Evolutionary conservation across 1,139 yeast species (phyloP).

Genomic region (Kurtzmaniella natalensis): DNA sequence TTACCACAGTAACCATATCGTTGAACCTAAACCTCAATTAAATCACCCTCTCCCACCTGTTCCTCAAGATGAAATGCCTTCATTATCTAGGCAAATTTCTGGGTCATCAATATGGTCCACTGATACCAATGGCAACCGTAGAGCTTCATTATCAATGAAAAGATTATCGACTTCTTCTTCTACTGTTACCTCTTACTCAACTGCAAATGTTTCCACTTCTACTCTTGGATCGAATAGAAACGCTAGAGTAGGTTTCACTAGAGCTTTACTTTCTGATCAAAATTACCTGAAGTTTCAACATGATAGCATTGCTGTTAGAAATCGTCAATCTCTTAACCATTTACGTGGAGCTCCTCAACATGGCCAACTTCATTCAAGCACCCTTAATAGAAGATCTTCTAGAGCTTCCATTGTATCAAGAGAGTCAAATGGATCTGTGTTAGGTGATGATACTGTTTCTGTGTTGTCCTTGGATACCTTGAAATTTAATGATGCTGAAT

Average conservation of each 20-base stretch:
- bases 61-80: constrained; percentile 10
- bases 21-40: constrained; percentile 6
- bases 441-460: constrained; percentile 35
- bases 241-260: constrained; percentile 38
- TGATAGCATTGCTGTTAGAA: constrained; percentile 15
- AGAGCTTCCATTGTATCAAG: constrained; percentile 33
- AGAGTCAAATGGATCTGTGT: constrained; percentile 18
- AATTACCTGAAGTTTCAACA: constrained; percentile 19
- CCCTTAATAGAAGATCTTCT: constrained; percentile 30
- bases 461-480: constrained; percentile 34
- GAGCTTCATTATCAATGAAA: constrained; percentile 27
- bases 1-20: constrained; percentile 4
- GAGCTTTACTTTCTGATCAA: constrained; percentile 37
- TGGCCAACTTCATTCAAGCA: constrained; percentile 6
- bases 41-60: constrained; percentile 8
- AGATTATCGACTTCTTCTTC: constrained; percentile 31
- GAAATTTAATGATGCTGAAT: constrained; percentile 17
- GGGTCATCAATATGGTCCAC: constrained; percentile 38
- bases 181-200: constrained; percentile 25
- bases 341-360: constrained; percentile 15
- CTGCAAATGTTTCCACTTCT: constrained; percentile 10
- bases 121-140: constrained; percentile 24
- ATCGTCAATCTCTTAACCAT: constrained; percentile 29
- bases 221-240: constrained; percentile 40
- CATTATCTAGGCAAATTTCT: constrained; percentile 28